Evolutionary conservation across 192 early-diverging fungal species (phyloP).

Genomic region (Backusella luteola): DNA sequence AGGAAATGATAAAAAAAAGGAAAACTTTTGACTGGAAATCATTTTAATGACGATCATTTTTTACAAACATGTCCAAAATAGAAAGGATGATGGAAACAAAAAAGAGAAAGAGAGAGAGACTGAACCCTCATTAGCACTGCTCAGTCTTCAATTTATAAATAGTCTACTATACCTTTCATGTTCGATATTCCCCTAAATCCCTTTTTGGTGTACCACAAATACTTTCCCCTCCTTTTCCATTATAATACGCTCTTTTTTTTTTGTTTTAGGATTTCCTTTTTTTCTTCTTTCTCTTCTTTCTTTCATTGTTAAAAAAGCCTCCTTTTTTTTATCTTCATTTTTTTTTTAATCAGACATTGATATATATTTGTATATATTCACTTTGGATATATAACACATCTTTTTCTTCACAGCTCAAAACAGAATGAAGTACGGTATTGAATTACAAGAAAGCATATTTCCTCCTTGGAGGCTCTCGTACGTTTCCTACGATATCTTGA

Average conservation of each 20-base stretch:
- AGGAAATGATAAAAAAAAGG: background rate
- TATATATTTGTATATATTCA: background rate
- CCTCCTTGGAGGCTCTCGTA: slow-evolving; percentile 34
- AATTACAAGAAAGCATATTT: slow-evolving; percentile 38
- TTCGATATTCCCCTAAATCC: background rate
- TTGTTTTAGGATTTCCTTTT: background rate
- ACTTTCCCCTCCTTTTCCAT: background rate
- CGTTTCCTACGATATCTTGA: slow-evolving; percentile 32
- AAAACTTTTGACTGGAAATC: background rate
- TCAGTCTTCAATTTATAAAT: background rate
- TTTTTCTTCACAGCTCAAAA: background rate
- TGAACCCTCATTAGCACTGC: background rate
- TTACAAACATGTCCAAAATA: background rate
- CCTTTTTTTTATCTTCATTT: background rate
- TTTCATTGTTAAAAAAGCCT: background rate
- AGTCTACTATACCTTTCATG: background rate
- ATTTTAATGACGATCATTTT: background rate
- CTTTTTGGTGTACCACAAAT: slow-evolving; percentile 1
- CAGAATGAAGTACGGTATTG: slow-evolving; percentile 35
- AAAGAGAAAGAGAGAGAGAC: background rate
- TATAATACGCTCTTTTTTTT: background rate
- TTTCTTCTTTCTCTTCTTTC: background rate
- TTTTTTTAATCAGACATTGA: background rate
- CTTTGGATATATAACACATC: background rate
- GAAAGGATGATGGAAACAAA: background rate